Base-by-base conservation (phyloP, 441 rosid species). In the Croton laevigatus region DNA sequence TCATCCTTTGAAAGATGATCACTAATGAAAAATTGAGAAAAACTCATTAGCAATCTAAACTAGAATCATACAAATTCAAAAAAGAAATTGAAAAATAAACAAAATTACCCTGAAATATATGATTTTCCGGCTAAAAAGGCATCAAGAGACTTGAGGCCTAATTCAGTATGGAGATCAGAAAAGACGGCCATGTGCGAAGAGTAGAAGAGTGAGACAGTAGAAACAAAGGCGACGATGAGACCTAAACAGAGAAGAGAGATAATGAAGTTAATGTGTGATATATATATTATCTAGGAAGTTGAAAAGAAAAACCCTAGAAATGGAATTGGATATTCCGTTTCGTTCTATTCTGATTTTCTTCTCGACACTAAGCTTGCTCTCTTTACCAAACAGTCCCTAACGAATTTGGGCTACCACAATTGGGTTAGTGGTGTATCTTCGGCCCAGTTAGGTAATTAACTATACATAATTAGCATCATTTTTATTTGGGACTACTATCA, bases 91-190 rank as follows among this genome's bases (percentile, higher is more conserved):
- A 17, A 12, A 49, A 49, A 14, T 1, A 49, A 23, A 68, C 0
- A 0, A 66, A 48, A 51, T 5, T 45, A 86, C 93, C 94, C 93
- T 37, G 85, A 79, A 49, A 92, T 89, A 72, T 87, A 92, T 71
- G 91, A 85, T 68, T 82, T 91, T 53, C 96, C 83, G 42, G 87
- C 87, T 34, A 91, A 91, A 80, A 84, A 85, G 66, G 84, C 89
- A 34, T 95, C 90, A 2, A 93, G 96, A 70, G 88, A 83, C 82
- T 91, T 93, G 86, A 95, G 77, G 54, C 98, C 98, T 55, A 89
- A 60, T 2, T 79, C 85, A 3, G 94, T 83, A 81, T 82, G 82
- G n/a, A 89, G 81, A 67, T 87, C 82, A 8, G 78, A 34, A 78
- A 95, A 91, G 72, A 85, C 77, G 6, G 88, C 95, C 99, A 95